A percentile compares a stretch with the other conserved stretches of the same genome.
Conservation (phyloP, 257 asterid genomes). For the Parsonsia alboflavescens region DNA sequence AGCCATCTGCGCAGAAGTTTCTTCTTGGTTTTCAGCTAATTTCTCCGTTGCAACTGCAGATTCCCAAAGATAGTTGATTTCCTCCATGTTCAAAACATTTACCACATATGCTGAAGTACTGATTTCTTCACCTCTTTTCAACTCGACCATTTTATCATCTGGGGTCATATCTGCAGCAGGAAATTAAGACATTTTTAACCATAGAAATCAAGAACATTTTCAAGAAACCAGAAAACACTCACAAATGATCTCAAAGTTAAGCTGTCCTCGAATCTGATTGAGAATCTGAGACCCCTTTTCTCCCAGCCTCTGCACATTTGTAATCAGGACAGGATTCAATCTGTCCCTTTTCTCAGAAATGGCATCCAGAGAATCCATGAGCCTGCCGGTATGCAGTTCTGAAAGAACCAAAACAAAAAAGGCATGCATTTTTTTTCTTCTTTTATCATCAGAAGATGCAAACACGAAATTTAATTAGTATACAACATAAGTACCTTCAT, state of each 20-base stretch:
- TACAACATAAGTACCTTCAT: constrained; percentile 42
- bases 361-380: constrained; percentile 31
- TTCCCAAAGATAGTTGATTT: constrained; percentile 37
- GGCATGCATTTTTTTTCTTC: background rate
- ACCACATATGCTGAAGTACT: constrained; percentile 37
- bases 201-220: background rate
- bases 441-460: background rate
- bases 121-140: constrained; percentile 24
- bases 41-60: constrained; percentile 30
- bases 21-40: constrained; percentile 13
- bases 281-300: constrained; percentile 28
- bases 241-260: constrained; percentile 38
- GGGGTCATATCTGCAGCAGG: constrained; percentile 44
- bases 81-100: constrained; percentile 21
- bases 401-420: constrained; percentile 18
- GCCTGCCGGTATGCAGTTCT: constrained; percentile 53
- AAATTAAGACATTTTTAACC: background rate
- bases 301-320: constrained; percentile 36
- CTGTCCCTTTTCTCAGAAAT: constrained; percentile 36
- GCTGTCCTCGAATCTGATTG: constrained; percentile 24
- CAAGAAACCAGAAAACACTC: constrained; percentile 21
- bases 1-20: constrained; percentile 16
- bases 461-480: background rate
- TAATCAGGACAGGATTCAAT: constrained; percentile 38
- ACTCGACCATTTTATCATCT: constrained; percentile 28